Evolutionary conservation across 208 protist genomes (phyloP).

Genomic region (Trypanosoma caninum): DNA sequence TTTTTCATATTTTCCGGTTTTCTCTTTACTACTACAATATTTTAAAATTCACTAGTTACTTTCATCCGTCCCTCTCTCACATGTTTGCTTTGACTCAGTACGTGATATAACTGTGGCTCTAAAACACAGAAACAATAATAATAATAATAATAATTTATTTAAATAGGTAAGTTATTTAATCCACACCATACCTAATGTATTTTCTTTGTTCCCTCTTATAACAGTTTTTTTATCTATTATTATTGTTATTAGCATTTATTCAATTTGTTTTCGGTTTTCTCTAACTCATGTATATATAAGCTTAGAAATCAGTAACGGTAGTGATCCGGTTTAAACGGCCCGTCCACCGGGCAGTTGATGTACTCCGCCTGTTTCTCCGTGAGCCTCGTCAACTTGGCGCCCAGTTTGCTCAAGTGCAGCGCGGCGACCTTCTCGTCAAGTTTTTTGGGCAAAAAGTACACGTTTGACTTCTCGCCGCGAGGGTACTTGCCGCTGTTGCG

Average conservation of each 20-base stretch:
- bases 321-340: slow-evolving; percentile 98
- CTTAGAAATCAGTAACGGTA: slow-evolving; percentile 95
- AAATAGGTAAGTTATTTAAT: too few relatives aligned
- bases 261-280: background rate
- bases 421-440: slow-evolving; percentile 99
- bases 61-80: too few relatives aligned
- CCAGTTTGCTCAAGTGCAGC: slow-evolving; percentile 96
- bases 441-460: slow-evolving; percentile 98
- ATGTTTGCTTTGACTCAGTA: too few relatives aligned
- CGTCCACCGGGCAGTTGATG: slow-evolving; percentile 94
- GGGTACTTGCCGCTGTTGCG: slow-evolving; percentile 93
- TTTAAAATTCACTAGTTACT: too few relatives aligned
- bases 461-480: slow-evolving; percentile 83
- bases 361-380: slow-evolving; percentile 97
- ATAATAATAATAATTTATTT: too few relatives aligned
- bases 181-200: too few relatives aligned
- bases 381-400: slow-evolving; percentile 97
- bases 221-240: too few relatives aligned
- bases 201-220: too few relatives aligned
- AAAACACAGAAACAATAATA: too few relatives aligned
- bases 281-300: background rate
- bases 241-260: background rate
- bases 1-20: too few relatives aligned
- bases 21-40: too few relatives aligned
- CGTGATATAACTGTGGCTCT: too few relatives aligned